These are phyloP conservation scores for Mycosarcoma maydis DNA, from an alignment of 1,284 basidiomycete genomes.

Conservation along the genomic window DNA sequence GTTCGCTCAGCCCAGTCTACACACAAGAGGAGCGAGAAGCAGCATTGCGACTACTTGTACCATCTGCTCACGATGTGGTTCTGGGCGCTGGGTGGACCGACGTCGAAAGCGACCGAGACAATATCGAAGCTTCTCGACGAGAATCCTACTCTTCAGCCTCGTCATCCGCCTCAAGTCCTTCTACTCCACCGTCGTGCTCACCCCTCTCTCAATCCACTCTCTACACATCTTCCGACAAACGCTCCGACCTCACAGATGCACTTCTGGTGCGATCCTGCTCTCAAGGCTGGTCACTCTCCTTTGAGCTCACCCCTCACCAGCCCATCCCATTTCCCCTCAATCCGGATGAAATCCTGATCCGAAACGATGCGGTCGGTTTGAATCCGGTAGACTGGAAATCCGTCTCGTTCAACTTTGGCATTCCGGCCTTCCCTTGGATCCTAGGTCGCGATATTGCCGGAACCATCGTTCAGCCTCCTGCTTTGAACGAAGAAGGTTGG, in stretches of 20 bases:
- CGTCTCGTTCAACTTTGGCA: slow-evolving; percentile 58
- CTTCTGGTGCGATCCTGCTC: slow-evolving; percentile 51
- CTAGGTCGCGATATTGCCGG: slow-evolving; percentile 70
- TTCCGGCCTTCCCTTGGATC: slow-evolving; percentile 62
- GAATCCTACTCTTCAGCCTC: slow-evolving; percentile 19
- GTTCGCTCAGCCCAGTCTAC: slow-evolving; percentile 19
- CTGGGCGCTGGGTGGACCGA: slow-evolving; percentile 51
- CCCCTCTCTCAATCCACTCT: neutral
- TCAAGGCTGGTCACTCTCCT: slow-evolving; percentile 57
- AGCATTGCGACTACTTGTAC: slow-evolving; percentile 30
- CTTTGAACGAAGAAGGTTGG: slow-evolving; percentile 67
- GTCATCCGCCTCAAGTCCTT: slow-evolving; percentile 8
- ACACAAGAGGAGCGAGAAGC: slow-evolving; percentile 28
- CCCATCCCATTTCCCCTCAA: slow-evolving; percentile 12
- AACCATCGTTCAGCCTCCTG: slow-evolving; percentile 69
- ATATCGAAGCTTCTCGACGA: slow-evolving; percentile 1
- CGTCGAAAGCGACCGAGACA: neutral
- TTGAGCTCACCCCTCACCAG: slow-evolving; percentile 47
- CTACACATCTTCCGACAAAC: neutral
- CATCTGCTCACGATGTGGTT: slow-evolving; percentile 39
- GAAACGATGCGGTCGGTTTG: slow-evolving; percentile 47
- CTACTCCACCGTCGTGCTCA: neutral
- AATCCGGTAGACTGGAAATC: slow-evolving; percentile 61
- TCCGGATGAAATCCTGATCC: slow-evolving; percentile 42
- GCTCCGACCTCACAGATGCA: slow-evolving; percentile 9